A percentile compares a stretch with the other conserved stretches of the same genome.
Conservation (phyloP, 2,329 filamentous ascomycete species). For the Elsinoe batatas region DNA sequence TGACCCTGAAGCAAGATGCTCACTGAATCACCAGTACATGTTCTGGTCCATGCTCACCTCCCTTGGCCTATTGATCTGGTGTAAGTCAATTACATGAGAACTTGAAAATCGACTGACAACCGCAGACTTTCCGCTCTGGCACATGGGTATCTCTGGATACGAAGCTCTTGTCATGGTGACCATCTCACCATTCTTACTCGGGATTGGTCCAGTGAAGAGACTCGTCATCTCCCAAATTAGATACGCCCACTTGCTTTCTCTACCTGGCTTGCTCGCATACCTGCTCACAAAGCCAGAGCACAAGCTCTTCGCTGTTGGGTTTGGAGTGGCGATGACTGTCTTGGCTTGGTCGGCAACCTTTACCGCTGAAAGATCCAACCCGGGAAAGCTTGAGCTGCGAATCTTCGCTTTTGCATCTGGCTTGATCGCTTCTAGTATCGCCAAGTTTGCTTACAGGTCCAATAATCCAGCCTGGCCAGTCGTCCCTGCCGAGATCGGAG, state of each 20-base stretch:
- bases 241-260: conserved; percentile 60
- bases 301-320: conserved; percentile 71
- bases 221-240: conserved; percentile 60
- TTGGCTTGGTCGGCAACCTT: conserved; percentile 77
- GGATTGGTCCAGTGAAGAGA: conserved; percentile 57
- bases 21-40: conserved; percentile 52
- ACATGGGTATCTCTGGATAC: conserved; percentile 98
- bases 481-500: conserved; percentile 80
- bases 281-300: conserved; percentile 60
- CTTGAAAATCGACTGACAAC: background rate
- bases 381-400: conserved; percentile 67
- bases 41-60: conserved; percentile 95
- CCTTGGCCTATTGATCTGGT: conserved; percentile 85
- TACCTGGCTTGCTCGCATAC: conserved; percentile 77
- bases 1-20: background rate
- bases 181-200: conserved; percentile 69
- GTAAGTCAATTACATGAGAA: conserved; percentile 44
- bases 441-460: conserved; percentile 87
- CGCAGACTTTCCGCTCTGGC: conserved; percentile 87
- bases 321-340: conserved; percentile 70
- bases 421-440: conserved; percentile 71
- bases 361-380: conserved; percentile 65
- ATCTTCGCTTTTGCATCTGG: conserved; percentile 73
- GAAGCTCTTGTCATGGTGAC: conserved; percentile 82
- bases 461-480: conserved; percentile 98